Percentiles rank a stretch among this genome's conserved stretches.
Conservation (phyloP, 257 asterid species). For the Fraxinus americana region DNA sequence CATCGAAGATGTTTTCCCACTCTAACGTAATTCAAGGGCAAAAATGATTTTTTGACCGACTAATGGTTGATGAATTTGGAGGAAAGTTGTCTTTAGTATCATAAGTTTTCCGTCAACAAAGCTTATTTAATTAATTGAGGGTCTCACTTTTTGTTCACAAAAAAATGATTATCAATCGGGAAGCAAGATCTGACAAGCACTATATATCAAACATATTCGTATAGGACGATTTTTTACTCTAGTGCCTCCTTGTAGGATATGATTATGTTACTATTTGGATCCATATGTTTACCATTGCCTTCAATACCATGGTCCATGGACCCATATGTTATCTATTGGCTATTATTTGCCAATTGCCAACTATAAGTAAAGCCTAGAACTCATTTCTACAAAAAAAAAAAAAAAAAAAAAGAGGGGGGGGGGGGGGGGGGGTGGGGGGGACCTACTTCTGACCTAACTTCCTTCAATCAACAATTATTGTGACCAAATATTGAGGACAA, state of each 20-base stretch:
- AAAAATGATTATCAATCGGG: too few relatives aligned
- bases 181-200: too few relatives aligned
- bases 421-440: not conserved
- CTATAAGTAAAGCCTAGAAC: not conserved
- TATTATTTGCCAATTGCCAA: not conserved
- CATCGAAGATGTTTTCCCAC: too few relatives aligned
- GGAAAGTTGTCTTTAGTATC: too few relatives aligned
- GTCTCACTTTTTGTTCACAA: too few relatives aligned
- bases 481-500: constrained; percentile 20
- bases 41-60: too few relatives aligned
- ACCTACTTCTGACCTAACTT: constrained; percentile 26
- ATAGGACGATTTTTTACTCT: not conserved
- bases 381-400: not conserved
- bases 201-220: not conserved
- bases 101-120: too few relatives aligned
- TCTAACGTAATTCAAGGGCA: too few relatives aligned
- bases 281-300: not conserved
- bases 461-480: constrained; percentile 19
- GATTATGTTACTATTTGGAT: not conserved
- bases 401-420: too few relatives aligned
- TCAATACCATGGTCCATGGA: not conserved
- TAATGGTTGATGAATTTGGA: too few relatives aligned
- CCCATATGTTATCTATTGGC: not conserved
- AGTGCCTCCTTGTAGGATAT: not conserved
- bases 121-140: too few relatives aligned